Conservation (phyloP, 257 asterid genomes). For the Leonotis leonurus region DNA sequence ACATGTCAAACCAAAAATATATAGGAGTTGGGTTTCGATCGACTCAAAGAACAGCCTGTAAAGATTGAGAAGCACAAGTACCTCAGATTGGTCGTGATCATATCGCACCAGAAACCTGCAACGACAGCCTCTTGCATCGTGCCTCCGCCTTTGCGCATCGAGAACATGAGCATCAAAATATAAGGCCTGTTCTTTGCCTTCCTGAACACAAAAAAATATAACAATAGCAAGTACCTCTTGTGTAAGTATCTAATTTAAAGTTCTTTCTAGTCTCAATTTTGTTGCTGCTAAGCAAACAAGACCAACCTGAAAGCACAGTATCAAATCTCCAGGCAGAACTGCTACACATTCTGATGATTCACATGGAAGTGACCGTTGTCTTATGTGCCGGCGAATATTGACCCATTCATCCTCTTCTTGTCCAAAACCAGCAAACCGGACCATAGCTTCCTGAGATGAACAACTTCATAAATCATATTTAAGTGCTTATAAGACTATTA, state of each 20-base stretch:
- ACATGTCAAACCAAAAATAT: neutral
- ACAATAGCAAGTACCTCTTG: neutral
- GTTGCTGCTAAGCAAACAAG: neutral
- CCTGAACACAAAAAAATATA: slow-evolving; percentile 38
- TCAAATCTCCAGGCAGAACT: slow-evolving; percentile 72
- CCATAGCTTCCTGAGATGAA: slow-evolving; percentile 75
- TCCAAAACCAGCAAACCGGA: slow-evolving; percentile 95
- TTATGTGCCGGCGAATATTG: slow-evolving; percentile 63
- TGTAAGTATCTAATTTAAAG: neutral
- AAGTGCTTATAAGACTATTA: neutral
- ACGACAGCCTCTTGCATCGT: slow-evolving; percentile 93
- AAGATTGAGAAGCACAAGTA: slow-evolving; percentile 34
- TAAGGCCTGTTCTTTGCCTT: slow-evolving; percentile 97
- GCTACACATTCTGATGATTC: slow-evolving; percentile 95
- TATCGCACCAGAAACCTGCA: slow-evolving; percentile 95
- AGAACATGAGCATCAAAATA: slow-evolving; percentile 96
- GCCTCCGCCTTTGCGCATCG: slow-evolving; percentile 95
- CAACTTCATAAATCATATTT: slow-evolving; percentile 9
- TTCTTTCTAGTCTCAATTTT: neutral
- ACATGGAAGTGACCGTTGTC: slow-evolving; percentile 95
- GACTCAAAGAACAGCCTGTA: neutral
- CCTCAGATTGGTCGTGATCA: slow-evolving; percentile 96
- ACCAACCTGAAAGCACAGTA: slow-evolving; percentile 93
- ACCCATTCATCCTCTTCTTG: slow-evolving; percentile 98
- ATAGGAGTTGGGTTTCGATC: neutral